Evolutionary conservation across 2,329 filamentous ascomycete species (phyloP).

Genomic region (Raffaelea ambrosiae): DNA sequence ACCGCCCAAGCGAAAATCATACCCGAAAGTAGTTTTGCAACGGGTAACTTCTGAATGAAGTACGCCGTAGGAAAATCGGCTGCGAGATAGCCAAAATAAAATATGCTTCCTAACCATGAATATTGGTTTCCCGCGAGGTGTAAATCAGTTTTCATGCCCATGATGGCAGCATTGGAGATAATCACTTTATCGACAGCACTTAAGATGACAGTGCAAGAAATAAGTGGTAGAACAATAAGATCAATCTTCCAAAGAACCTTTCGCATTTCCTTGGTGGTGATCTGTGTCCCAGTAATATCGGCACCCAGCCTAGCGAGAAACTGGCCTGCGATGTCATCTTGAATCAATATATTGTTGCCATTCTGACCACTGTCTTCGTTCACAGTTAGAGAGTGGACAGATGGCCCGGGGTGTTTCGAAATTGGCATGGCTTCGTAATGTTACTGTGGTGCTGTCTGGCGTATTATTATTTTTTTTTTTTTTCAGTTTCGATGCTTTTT

Average conservation of each 20-base stretch:
- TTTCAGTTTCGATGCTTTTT: too few species aligned
- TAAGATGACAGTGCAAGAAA: conserved; percentile 4
- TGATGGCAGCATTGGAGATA: conserved; percentile 8
- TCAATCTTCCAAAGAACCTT: conserved; percentile 7
- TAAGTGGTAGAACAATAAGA: conserved; percentile 3
- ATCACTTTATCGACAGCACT: conserved; percentile 8
- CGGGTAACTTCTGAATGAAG: conserved; percentile 26
- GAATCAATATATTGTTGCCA: too few species aligned
- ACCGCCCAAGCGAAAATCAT: conserved; percentile 54
- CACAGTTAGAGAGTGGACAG: too few species aligned
- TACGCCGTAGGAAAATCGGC: conserved; percentile 10
- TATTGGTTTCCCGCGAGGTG: conserved; percentile 19
- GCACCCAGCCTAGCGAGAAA: conserved; percentile 2
- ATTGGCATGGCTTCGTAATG: too few species aligned
- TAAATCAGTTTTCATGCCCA: conserved; percentile 4
- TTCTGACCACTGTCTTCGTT: too few species aligned
- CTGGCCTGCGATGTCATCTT: conserved; percentile 2
- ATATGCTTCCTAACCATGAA: conserved; percentile 19
- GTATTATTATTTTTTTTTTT: too few species aligned
- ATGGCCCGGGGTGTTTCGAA: too few species aligned
- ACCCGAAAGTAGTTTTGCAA: conserved; percentile 50
- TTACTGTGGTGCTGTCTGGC: too few species aligned
- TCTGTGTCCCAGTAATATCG: conserved; percentile 1
- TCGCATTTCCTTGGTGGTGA: conserved; percentile 1
- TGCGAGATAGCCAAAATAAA: conserved; percentile 22